Evolutionary conservation across 192 early-diverging fungal species (phyloP).

Genomic region (Podochytrium sp.): DNA sequence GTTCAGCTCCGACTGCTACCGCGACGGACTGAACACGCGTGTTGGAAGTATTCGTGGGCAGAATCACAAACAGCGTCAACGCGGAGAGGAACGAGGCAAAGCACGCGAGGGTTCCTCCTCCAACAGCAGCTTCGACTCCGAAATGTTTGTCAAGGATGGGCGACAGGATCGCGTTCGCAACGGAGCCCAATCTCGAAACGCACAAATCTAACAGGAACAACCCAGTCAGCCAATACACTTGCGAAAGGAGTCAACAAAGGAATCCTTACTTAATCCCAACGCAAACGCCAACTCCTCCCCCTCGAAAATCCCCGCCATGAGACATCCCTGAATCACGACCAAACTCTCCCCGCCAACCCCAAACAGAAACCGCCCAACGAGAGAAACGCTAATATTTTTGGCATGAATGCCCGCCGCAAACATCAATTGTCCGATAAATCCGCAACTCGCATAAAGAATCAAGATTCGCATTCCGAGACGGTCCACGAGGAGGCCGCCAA

Average conservation of each 20-base stretch:
- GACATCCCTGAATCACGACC: slow-evolving; percentile 52
- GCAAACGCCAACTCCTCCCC: slow-evolving; percentile 58
- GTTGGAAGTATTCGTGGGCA: slow-evolving; percentile 35
- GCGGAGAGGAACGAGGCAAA: slow-evolving; percentile 49
- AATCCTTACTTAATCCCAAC: slow-evolving; percentile 50
- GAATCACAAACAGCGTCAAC: slow-evolving; percentile 38
- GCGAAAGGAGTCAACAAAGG: neutral
- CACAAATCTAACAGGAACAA: slow-evolving; percentile 45
- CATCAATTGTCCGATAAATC: slow-evolving; percentile 61
- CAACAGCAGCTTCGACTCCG: slow-evolving; percentile 40
- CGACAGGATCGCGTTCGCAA: slow-evolving; percentile 55
- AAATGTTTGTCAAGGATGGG: slow-evolving; percentile 46
- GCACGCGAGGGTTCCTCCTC: slow-evolving; percentile 51
- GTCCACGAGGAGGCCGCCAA: slow-evolving; percentile 65
- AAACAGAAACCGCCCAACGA: slow-evolving; percentile 51
- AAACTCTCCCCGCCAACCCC: slow-evolving; percentile 58
- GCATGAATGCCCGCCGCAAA: slow-evolving; percentile 61
- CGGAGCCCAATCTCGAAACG: slow-evolving; percentile 56
- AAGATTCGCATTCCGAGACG: slow-evolving; percentile 57
- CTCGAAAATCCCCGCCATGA: slow-evolving; percentile 53
- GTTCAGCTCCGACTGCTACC: neutral
- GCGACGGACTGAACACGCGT: neutral
- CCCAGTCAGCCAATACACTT: neutral
- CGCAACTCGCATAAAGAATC: slow-evolving; percentile 48
- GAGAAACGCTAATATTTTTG: slow-evolving; percentile 50